Evolutionary conservation across 352 stramenopile species (phyloP).

Genomic region (Pilasporangium apinafurcum): DNA sequence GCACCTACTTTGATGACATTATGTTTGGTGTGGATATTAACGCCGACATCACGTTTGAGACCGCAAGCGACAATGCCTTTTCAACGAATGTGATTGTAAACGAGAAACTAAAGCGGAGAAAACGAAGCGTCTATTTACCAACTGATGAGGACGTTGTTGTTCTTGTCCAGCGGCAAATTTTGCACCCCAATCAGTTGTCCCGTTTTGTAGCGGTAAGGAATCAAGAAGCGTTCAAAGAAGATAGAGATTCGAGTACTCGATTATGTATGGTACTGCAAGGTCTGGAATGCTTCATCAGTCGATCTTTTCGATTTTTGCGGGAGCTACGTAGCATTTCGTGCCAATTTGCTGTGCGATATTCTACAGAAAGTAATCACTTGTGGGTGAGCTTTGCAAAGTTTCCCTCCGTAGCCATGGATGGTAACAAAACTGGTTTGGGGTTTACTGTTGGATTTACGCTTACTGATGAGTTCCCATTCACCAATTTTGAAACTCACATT

Average conservation of each 20-base stretch:
- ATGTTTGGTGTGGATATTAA: slow-evolving; percentile 35
- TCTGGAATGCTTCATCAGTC: slow-evolving; percentile 43
- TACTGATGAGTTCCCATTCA: slow-evolving; percentile 41
- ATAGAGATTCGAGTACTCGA: slow-evolving; percentile 11
- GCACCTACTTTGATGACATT: slow-evolving; percentile 39
- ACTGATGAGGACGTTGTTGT: slow-evolving; percentile 38
- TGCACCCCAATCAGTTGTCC: slow-evolving; percentile 29
- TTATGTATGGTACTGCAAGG: slow-evolving; percentile 32
- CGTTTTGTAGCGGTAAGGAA: slow-evolving; percentile 8
- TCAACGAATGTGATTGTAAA: slow-evolving; percentile 12
- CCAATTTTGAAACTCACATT: slow-evolving; percentile 31
- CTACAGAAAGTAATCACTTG: slow-evolving; percentile 28
- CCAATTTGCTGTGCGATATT: slow-evolving; percentile 38
- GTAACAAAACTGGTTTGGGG: slow-evolving; percentile 11
- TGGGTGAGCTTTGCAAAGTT: slow-evolving; percentile 72
- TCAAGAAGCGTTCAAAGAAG: slow-evolving; percentile 10
- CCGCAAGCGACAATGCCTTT: slow-evolving; percentile 2
- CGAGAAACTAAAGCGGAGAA: slow-evolving; percentile 14
- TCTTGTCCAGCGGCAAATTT: slow-evolving; percentile 40
- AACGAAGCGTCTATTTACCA: slow-evolving; percentile 21
- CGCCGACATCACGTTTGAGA: slow-evolving; percentile 22
- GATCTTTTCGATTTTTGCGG: slow-evolving; percentile 45
- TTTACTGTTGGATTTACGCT: slow-evolving; percentile 59
- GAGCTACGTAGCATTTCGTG: slow-evolving; percentile 57
- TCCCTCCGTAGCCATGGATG: slow-evolving; percentile 13